A percentile compares a stretch with the other conserved stretches of the same genome.
These are phyloP conservation scores for Phytophthora pistaciae DNA, from an alignment of 352 stramenopile genomes.

Conservation along the genomic window DNA sequence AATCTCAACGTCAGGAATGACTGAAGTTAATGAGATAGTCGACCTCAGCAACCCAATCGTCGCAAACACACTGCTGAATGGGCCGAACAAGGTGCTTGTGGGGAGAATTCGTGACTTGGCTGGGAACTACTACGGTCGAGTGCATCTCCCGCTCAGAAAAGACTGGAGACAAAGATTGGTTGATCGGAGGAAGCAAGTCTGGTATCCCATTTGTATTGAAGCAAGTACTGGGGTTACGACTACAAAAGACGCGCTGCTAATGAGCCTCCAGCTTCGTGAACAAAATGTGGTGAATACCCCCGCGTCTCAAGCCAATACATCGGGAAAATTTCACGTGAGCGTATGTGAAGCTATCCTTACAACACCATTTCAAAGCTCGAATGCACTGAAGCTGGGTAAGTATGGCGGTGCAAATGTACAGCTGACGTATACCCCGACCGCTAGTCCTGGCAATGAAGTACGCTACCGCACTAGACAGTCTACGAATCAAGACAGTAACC, in stretches of 20 bases:
- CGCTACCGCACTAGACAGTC: constrained; percentile 25
- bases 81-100: constrained; percentile 22
- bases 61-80: constrained; percentile 10
- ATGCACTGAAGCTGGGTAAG: constrained; percentile 20
- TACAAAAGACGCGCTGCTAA: constrained; percentile 25
- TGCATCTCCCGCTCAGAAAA: constrained; percentile 42
- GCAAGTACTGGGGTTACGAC: neutral
- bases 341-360: constrained; percentile 25
- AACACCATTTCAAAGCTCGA: constrained; percentile 4
- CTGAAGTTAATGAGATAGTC: constrained; percentile 24
- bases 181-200: constrained; percentile 16
- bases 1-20: constrained; percentile 17
- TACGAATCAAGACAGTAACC: constrained; percentile 7
- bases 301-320: neutral
- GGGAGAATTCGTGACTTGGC: constrained; percentile 32
- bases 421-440: neutral
- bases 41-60: constrained; percentile 37
- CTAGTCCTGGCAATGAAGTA: neutral
- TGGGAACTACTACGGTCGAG: constrained; percentile 24
- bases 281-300: neutral
- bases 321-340: constrained; percentile 26
- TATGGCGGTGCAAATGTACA: constrained; percentile 24
- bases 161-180: constrained; percentile 36
- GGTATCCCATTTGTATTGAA: constrained; percentile 18
- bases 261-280: constrained; percentile 25